phyloP scores from a whole-genome alignment of 2,329 filamentous ascomycete species.

The Calonectria ilicicola region DNA sequence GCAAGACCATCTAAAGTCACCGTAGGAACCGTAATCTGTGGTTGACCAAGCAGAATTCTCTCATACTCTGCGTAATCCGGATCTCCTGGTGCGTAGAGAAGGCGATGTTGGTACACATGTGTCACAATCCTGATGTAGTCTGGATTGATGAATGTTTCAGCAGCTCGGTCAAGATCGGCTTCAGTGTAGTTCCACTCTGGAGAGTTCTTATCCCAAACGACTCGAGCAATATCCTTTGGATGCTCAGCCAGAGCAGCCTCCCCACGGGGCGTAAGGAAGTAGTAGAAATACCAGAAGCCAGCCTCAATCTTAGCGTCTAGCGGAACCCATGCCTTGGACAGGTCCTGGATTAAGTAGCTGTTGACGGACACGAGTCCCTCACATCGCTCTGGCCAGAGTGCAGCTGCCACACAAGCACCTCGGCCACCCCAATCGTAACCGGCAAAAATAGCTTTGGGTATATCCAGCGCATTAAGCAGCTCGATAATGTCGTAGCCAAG shows the following conservation, averaged over 20 bases:
- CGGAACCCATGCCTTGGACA: neutral
- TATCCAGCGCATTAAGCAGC: conserved; percentile 39
- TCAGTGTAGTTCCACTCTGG: conserved; percentile 6
- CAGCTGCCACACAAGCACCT: conserved; percentile 39
- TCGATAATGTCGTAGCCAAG: conserved; percentile 41
- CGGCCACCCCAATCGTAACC: conserved; percentile 46
- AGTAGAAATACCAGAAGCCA: conserved; percentile 5
- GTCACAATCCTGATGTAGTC: conserved; percentile 21
- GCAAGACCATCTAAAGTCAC: conserved; percentile 7
- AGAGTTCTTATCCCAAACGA: conserved; percentile 2
- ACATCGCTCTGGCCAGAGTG: conserved; percentile 43
- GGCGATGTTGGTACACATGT: conserved; percentile 16
- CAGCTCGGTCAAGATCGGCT: neutral
- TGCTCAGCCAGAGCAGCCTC: neutral
- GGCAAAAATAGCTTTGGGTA: conserved; percentile 40
- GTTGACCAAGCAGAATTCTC: neutral
- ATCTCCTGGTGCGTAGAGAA: conserved; percentile 40
- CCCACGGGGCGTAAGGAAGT: conserved; percentile 5
- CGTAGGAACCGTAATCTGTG: neutral
- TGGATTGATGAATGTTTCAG: conserved; percentile 10
- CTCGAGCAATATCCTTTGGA: neutral
- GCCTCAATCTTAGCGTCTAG: neutral
- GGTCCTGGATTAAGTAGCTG: conserved; percentile 27
- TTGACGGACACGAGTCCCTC: conserved; percentile 41
- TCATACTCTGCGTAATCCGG: conserved; percentile 12